These are phyloP conservation scores for Ottelia alismoides DNA, from an alignment of 106 monocot genomes.

Conservation along the genomic window DNA sequence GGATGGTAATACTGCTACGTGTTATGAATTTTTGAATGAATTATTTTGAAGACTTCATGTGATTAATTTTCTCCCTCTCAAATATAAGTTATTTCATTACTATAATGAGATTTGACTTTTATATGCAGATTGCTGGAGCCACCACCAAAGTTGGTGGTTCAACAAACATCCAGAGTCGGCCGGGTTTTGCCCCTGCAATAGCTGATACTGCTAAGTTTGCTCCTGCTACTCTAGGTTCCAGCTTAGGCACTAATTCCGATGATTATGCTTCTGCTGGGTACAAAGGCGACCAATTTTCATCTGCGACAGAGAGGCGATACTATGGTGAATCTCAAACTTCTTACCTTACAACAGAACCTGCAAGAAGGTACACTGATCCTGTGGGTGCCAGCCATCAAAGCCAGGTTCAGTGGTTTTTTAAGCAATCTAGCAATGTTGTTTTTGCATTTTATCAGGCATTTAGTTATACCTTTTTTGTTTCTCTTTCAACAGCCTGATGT, in stretches of 20 bases:
- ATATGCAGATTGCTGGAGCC: too few relatives aligned
- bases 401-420: conserved; percentile 40
- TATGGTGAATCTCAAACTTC: conserved; percentile 51
- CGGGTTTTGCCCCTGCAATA: conserved; percentile 30
- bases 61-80: too few relatives aligned
- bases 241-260: conserved; percentile 38
- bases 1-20: too few relatives aligned
- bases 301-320: conserved; percentile 53
- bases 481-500: conserved; percentile 11
- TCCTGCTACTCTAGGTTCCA: conserved; percentile 43
- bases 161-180: conserved; percentile 31
- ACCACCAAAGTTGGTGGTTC: too few relatives aligned
- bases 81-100: too few relatives aligned
- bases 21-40: too few relatives aligned
- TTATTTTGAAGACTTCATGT: too few relatives aligned
- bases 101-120: too few relatives aligned
- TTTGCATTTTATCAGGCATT: too few relatives aligned
- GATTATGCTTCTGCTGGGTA: conserved; percentile 59
- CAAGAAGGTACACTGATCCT: conserved; percentile 57
- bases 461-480: too few relatives aligned
- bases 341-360: conserved; percentile 42
- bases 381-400: conserved; percentile 31
- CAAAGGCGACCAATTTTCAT: conserved; percentile 50
- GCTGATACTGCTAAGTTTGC: conserved; percentile 55
- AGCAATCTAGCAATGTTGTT: too few relatives aligned